A percentile compares a stretch with the other conserved stretches of the same genome.
Evolutionary conservation across 768 basidiomycete genomes (phyloP).

Genomic region (Peribolospora baueri): DNA sequence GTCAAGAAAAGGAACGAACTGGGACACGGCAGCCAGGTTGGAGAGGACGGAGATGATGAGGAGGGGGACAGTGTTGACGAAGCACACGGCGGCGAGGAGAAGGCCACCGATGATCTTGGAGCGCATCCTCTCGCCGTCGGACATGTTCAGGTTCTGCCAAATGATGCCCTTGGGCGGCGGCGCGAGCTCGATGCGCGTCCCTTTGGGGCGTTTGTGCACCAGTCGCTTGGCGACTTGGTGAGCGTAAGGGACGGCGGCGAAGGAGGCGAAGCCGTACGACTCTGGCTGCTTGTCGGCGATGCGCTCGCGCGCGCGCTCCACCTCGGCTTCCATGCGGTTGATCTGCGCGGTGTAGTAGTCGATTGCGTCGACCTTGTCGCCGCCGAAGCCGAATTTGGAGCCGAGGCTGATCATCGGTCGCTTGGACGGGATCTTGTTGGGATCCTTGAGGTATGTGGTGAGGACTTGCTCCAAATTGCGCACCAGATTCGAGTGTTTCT

Average conservation of each 20-base stretch:
- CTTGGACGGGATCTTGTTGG: conserved; percentile 48
- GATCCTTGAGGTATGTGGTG: conserved; percentile 60
- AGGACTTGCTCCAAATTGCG: conserved; percentile 67
- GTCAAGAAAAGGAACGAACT: conserved; percentile 50
- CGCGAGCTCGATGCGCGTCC: conserved; percentile 44
- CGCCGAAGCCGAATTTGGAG: conserved; percentile 58
- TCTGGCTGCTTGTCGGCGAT: conserved; percentile 25
- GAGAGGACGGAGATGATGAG: conserved; percentile 73
- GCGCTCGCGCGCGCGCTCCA: conserved; percentile 50
- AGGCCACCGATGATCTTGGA: conserved; percentile 54
- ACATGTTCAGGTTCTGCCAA: conserved; percentile 70
- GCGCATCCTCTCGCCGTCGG: conserved; percentile 37
- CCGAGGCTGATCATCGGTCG: conserved; percentile 61
- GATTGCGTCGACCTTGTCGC: conserved; percentile 67
- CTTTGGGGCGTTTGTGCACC: conserved; percentile 42
- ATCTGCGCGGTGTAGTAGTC: conserved; percentile 41
- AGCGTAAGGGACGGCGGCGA: conserved; percentile 47
- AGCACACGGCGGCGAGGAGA: conserved; percentile 53
- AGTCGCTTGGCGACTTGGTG: conserved; percentile 59
- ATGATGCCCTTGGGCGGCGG: conserved; percentile 73
- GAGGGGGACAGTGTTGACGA: conserved; percentile 82
- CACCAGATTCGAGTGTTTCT: conserved; percentile 43
- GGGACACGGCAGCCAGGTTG: conserved; percentile 38
- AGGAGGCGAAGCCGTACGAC: conserved; percentile 55
- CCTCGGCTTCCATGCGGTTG: conserved; percentile 22